phyloP scores from a whole-genome alignment of 495 filamentous ascomycete species.

The Hypoxylon lienhwacheense region DNA sequence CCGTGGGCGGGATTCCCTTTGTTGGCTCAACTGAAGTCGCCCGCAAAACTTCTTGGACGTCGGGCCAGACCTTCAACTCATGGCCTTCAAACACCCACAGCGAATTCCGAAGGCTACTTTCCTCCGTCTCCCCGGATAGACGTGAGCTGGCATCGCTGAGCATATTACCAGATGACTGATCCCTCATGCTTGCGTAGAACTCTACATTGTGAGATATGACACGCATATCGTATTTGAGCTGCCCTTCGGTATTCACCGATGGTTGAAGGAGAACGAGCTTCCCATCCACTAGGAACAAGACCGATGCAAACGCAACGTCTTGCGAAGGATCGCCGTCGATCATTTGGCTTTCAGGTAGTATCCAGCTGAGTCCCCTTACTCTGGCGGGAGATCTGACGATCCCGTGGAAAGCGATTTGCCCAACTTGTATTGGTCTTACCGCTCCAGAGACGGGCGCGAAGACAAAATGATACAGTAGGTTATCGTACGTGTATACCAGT shows the following conservation, averaged over 20 bases:
- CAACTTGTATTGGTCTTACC: conserved; percentile 83
- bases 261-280: conserved; percentile 93
- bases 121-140: conserved; percentile 39
- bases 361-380: conserved; percentile 93
- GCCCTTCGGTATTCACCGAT: conserved; percentile 70
- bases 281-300: conserved; percentile 92
- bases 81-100: conserved; percentile 93
- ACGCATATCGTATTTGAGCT: conserved; percentile 96
- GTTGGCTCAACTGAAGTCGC: conserved; percentile 61
- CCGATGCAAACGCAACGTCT: conserved; percentile 91
- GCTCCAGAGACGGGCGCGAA: conserved; percentile 68
- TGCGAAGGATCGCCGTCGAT: conserved; percentile 91
- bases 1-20: conserved; percentile 62
- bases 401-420: conserved; percentile 94
- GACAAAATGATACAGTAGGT: conserved; percentile 92
- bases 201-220: conserved; percentile 94
- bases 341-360: conserved; percentile 88
- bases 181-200: conserved; percentile 88
- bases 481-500: conserved; percentile 95
- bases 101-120: conserved; percentile 72
- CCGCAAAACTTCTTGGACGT: conserved; percentile 83
- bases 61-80: conserved; percentile 80
- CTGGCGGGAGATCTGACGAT: conserved; percentile 92
- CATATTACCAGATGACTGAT: conserved; percentile 61
- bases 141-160: conserved; percentile 24